Conservation (phyloP, 2,329 filamentous ascomycete species). For the Fusarium sarcochroum region DNA sequence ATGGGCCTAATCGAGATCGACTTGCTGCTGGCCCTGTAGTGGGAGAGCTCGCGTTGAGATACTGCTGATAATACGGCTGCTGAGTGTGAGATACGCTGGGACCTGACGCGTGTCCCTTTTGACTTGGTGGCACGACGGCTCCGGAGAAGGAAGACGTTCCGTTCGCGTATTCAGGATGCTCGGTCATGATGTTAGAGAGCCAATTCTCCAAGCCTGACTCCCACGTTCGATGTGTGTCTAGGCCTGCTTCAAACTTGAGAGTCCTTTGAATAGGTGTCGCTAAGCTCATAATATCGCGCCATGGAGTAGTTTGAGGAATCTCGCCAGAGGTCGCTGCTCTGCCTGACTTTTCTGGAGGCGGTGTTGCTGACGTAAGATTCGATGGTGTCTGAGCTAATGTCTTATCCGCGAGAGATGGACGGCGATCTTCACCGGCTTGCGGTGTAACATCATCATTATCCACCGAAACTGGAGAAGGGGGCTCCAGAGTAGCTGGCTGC, state of each 20-base stretch:
- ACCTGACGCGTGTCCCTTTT: conserved; percentile 40
- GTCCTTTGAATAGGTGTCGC: conserved; percentile 77
- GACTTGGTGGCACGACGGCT: conserved; percentile 24
- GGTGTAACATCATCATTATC: conserved; percentile 50
- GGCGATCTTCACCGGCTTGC: conserved; percentile 44
- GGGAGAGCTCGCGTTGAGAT: conserved; percentile 62
- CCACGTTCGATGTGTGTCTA: conserved; percentile 77
- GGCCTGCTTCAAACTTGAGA: conserved; percentile 78
- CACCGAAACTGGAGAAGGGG: conserved; percentile 61
- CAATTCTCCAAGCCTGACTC: conserved; percentile 80
- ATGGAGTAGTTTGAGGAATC: conserved; percentile 64
- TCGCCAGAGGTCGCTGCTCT: conserved; percentile 30
- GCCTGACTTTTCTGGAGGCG: conserved; percentile 52
- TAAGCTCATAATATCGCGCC: conserved; percentile 83
- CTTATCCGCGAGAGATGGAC: conserved; percentile 61
- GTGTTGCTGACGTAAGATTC: conserved; percentile 53
- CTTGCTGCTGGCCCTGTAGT: conserved; percentile 48
- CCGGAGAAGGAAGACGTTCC: conserved; percentile 52
- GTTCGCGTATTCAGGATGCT: conserved; percentile 64
- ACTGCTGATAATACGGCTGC: conserved; percentile 70
- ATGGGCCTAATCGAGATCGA: conserved; percentile 55
- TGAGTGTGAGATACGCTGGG: conserved; percentile 50
- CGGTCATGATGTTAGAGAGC: conserved; percentile 62
- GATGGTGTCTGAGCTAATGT: conserved; percentile 54
- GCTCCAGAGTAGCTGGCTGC: conserved; percentile 51